phyloP scores from a whole-genome alignment of 1,284 basidiomycete species.

The Volvariella surrecta region DNA sequence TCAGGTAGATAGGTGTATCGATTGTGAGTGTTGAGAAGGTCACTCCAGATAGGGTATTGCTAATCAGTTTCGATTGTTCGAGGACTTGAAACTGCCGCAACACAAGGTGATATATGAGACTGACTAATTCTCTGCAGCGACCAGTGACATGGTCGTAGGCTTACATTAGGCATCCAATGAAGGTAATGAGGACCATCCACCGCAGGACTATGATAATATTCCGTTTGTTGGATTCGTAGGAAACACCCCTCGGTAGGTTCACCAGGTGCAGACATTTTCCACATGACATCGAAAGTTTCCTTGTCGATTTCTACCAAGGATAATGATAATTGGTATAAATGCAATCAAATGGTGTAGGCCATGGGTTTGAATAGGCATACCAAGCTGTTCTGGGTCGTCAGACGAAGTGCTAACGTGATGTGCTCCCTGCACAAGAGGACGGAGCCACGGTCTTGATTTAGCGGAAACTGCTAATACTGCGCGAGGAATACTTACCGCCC shows the following conservation, averaged over 20 bases:
- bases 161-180: constrained; percentile 55
- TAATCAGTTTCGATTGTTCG: constrained; percentile 31
- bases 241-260: constrained; percentile 47
- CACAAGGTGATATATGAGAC: too few relatives aligned
- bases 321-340: too few relatives aligned
- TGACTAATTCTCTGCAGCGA: too few relatives aligned
- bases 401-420: constrained; percentile 57
- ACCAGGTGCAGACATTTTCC: constrained; percentile 55
- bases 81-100: constrained; percentile 43
- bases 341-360: too few relatives aligned
- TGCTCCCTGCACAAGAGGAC: constrained; percentile 32
- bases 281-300: constrained; percentile 67
- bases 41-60: constrained; percentile 36
- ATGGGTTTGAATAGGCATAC: too few relatives aligned
- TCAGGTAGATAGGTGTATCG: constrained; percentile 59
- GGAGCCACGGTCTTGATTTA: background rate
- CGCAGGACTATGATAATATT: constrained; percentile 42
- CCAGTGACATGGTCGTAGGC: too few relatives aligned
- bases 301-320: constrained; percentile 66
- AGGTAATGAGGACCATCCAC: constrained; percentile 34
- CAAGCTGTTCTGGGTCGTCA: constrained; percentile 38
- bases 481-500: constrained; percentile 80
- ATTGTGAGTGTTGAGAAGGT: constrained; percentile 62
- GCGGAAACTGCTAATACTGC: background rate
- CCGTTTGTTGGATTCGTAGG: constrained; percentile 49